phyloP scores from a whole-genome alignment of 345 rosid species.

The Camelina sativa region DNA sequence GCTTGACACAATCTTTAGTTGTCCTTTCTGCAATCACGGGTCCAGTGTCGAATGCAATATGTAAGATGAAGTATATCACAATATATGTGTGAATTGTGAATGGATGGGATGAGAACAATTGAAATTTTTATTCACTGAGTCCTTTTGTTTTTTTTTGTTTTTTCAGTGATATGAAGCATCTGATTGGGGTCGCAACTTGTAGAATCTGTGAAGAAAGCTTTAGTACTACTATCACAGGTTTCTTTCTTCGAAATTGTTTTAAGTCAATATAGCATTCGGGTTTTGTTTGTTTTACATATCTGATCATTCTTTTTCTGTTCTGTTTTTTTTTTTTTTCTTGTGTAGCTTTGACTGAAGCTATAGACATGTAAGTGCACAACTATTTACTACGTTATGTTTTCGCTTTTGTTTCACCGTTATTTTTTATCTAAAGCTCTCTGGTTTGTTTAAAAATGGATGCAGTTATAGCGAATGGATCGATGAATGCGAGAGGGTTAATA shows the following conservation, averaged over 20 bases:
- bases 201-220: slow-evolving; percentile 88
- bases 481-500: slow-evolving; percentile 87
- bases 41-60: slow-evolving; percentile 83
- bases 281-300: neutral
- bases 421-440: neutral
- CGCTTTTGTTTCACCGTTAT: neutral
- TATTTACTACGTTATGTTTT: neutral
- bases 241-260: neutral
- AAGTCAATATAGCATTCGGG: neutral
- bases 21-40: slow-evolving; percentile 98
- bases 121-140: neutral
- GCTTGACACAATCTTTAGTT: slow-evolving; percentile 93
- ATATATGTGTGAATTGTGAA: too few species aligned
- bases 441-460: slow-evolving; percentile 20
- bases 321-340: slow-evolving; percentile 34
- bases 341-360: slow-evolving; percentile 87
- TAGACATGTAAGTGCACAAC: slow-evolving; percentile 78
- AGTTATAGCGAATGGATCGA: slow-evolving; percentile 99
- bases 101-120: neutral
- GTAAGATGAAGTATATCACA: slow-evolving; percentile 45
- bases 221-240: slow-evolving; percentile 88
- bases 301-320: slow-evolving; percentile 22
- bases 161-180: slow-evolving; percentile 87
- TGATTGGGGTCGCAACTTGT: slow-evolving; percentile 81
- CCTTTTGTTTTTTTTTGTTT: neutral